phyloP scores from a whole-genome alignment of 2,329 filamentous ascomycete species.

The Cladophialophora exuberans region DNA sequence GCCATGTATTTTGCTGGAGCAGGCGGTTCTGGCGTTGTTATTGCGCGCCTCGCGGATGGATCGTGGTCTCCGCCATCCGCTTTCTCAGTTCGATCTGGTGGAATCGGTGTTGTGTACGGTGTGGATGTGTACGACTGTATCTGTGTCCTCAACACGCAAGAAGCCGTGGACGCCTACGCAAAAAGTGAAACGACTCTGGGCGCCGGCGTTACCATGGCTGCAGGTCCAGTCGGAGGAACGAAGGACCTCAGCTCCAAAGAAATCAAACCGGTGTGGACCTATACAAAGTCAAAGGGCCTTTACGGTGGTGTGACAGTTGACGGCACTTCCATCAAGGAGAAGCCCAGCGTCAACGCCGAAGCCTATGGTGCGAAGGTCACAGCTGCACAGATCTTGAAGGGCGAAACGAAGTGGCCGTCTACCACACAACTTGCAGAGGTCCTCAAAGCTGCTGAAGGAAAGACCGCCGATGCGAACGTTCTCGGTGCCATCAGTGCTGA shows the following conservation, averaged over 20 bases:
- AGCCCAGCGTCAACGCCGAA: constrained; percentile 12
- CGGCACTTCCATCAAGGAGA: constrained; percentile 19
- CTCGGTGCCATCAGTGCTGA: constrained; percentile 11
- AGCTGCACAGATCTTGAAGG: constrained; percentile 14
- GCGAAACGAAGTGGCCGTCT: constrained; percentile 9
- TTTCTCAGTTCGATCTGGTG: constrained; percentile 17
- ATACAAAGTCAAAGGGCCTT: constrained; percentile 22
- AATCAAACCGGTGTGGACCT: constrained; percentile 23
- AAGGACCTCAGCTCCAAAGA: constrained; percentile 15
- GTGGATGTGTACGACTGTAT: constrained; percentile 25
- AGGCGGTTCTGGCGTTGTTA: constrained; percentile 20
- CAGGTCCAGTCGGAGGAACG: constrained; percentile 20
- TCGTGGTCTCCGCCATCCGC: constrained; percentile 22
- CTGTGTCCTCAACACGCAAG: constrained; percentile 26
- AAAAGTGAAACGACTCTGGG: constrained; percentile 15
- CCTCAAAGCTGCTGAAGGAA: constrained; percentile 4
- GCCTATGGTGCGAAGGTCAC: constrained; percentile 17
- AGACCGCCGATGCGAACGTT: constrained; percentile 3
- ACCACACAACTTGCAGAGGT: constrained; percentile 10
- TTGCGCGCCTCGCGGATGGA: constrained; percentile 25
- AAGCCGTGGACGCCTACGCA: constrained; percentile 16
- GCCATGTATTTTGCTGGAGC: constrained; percentile 27
- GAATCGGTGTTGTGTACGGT: constrained; percentile 18
- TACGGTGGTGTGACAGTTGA: constrained; percentile 25
- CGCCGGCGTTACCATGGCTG: constrained; percentile 13